A percentile compares a stretch with the other conserved stretches of the same genome.
These are phyloP conservation scores for Raddia guianensis DNA, from an alignment of 176 grass and related monocot genomes.

Conservation along the genomic window DNA sequence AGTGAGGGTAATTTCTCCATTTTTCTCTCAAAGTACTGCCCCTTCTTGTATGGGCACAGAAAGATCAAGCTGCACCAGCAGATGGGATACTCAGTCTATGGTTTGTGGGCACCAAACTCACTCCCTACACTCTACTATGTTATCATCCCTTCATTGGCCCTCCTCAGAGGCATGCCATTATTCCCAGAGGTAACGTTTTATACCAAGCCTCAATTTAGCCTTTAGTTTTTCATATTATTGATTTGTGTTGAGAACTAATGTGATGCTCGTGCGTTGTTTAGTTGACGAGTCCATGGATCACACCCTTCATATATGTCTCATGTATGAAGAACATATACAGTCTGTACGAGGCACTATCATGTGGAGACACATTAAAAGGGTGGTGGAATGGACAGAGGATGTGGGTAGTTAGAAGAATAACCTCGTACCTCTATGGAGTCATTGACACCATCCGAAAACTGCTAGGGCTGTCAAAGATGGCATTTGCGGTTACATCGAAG, in stretches of 20 bases:
- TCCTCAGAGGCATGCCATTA: constrained; percentile 65
- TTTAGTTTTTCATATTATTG: neutral
- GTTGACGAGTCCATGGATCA: constrained; percentile 60
- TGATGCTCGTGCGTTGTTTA: constrained; percentile 25
- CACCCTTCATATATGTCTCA: constrained; percentile 59
- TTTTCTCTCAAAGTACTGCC: constrained; percentile 65
- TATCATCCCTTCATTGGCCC: constrained; percentile 61
- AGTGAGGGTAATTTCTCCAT: constrained; percentile 62
- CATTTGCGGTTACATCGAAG: constrained; percentile 62
- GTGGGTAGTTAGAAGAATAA: constrained; percentile 70
- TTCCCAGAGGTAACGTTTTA: constrained; percentile 66
- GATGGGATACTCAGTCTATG: constrained; percentile 61
- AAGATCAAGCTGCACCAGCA: constrained; percentile 60
- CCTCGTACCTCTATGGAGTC: constrained; percentile 56
- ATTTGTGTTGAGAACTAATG: constrained; percentile 19
- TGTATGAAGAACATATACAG: constrained; percentile 47
- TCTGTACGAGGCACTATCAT: constrained; percentile 50
- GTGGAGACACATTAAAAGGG: constrained; percentile 53
- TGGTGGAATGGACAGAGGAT: constrained; percentile 85
- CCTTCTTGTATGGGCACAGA: constrained; percentile 58
- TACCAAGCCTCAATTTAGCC: neutral
- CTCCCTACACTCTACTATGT: constrained; percentile 68
- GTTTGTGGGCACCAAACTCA: constrained; percentile 65
- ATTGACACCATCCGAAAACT: constrained; percentile 49
- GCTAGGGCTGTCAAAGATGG: constrained; percentile 52